Conservation (phyloP, 306 rosid species). For the Cucumis melo region DNA sequence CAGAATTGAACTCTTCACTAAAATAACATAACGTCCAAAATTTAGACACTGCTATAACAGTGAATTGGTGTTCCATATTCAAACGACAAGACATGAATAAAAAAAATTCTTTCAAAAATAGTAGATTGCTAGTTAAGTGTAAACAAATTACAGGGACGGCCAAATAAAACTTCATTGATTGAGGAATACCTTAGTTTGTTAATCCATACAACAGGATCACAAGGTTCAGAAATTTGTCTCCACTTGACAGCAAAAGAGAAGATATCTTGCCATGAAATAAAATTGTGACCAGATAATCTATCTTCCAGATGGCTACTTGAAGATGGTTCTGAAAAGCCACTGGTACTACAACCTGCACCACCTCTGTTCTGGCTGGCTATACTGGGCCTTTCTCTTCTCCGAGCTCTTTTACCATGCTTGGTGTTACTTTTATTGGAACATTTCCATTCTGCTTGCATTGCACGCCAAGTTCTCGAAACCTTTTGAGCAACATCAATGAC, state of each 20-base stretch:
- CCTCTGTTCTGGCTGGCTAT: slow-evolving; percentile 85
- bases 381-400: slow-evolving; percentile 73
- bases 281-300: slow-evolving; percentile 42
- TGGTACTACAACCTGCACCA: slow-evolving; percentile 92
- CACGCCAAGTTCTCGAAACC: slow-evolving; percentile 92
- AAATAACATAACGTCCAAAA: background rate
- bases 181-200: slow-evolving; percentile 71
- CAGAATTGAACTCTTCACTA: slow-evolving; percentile 80
- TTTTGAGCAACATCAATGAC: slow-evolving; percentile 90
- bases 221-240: slow-evolving; percentile 92
- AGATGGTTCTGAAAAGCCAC: slow-evolving; percentile 45
- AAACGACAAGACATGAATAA: background rate
- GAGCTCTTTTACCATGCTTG: slow-evolving; percentile 60
- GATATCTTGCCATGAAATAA: slow-evolving; percentile 65
- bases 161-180: background rate
- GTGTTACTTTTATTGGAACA: slow-evolving; percentile 50
- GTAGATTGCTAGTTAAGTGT: background rate
- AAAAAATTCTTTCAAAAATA: background rate
- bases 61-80: background rate
- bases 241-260: slow-evolving; percentile 79
- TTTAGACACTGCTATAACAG: background rate
- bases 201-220: slow-evolving; percentile 91
- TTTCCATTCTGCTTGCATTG: slow-evolving; percentile 64
- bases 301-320: slow-evolving; percentile 41
- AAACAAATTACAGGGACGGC: background rate